Conservation (phyloP, 495 filamentous ascomycete species). For the Immersiella caudata region DNA sequence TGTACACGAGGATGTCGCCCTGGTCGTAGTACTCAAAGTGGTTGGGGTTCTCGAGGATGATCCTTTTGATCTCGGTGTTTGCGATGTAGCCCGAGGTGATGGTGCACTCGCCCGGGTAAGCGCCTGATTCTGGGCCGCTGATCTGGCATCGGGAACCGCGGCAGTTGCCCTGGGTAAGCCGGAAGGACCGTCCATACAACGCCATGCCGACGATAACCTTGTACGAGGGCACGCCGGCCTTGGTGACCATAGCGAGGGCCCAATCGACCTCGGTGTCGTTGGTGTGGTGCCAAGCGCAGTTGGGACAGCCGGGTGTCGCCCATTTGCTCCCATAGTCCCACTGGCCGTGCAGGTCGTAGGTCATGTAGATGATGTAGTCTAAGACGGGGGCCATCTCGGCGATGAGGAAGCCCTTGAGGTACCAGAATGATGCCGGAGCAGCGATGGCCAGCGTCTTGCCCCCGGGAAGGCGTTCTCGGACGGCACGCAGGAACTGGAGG, state of each 20-base stretch:
- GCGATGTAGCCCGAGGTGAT: slow-evolving; percentile 39
- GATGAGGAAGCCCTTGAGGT: slow-evolving; percentile 26
- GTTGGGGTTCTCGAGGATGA: slow-evolving; percentile 23
- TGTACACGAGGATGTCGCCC: slow-evolving; percentile 44
- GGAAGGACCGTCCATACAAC: too few species aligned
- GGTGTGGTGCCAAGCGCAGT: too few species aligned
- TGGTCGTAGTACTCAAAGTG: slow-evolving; percentile 15
- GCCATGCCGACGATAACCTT: too few species aligned
- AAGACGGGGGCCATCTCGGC: slow-evolving; percentile 23
- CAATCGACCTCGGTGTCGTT: too few species aligned
- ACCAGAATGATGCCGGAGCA: slow-evolving; percentile 32
- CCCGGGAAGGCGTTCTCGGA: slow-evolving; percentile 22
- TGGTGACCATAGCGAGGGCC: too few species aligned
- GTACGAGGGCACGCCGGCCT: too few species aligned
- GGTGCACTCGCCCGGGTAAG: too few species aligned
- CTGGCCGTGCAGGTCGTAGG: slow-evolving; percentile 34
- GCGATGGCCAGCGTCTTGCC: slow-evolving; percentile 32
- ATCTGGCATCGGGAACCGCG: too few species aligned
- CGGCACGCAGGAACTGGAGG: slow-evolving; percentile 22
- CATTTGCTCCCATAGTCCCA: slow-evolving; percentile 25
- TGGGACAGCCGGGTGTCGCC: slow-evolving; percentile 33
- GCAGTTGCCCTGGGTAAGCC: too few species aligned
- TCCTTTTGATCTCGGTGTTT: slow-evolving; percentile 40
- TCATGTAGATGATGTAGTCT: slow-evolving; percentile 40
- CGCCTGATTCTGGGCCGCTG: too few species aligned